phyloP scores from a whole-genome alignment of 768 basidiomycete species.

The Lentinula lateritia region DNA sequence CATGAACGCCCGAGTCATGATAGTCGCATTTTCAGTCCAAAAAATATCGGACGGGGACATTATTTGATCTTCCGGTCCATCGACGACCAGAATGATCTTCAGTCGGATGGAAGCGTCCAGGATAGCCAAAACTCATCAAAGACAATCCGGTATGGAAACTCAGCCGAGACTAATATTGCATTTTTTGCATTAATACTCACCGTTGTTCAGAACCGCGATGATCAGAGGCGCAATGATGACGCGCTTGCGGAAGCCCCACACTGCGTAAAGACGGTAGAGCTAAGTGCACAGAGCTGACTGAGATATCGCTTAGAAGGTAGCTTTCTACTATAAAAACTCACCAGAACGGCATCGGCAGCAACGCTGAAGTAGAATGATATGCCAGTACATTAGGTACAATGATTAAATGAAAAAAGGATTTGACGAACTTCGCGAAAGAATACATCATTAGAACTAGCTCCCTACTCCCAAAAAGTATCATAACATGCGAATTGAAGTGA shows the following conservation, averaged over 20 bases:
- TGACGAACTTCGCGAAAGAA: neutral
- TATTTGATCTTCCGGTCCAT: too few relatives aligned
- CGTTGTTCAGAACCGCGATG: neutral
- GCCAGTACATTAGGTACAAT: neutral
- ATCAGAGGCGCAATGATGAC: neutral
- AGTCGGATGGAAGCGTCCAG: neutral
- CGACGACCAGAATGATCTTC: too few relatives aligned
- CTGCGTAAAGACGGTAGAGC: neutral
- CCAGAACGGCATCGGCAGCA: neutral
- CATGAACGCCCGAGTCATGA: neutral
- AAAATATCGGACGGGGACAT: neutral
- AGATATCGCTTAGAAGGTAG: too few relatives aligned
- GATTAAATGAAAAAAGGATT: too few relatives aligned
- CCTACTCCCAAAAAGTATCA: neutral
- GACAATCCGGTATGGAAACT: too few relatives aligned
- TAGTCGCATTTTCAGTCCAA: neutral
- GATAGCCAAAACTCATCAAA: neutral
- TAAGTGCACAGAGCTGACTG: neutral
- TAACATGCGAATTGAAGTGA: too few relatives aligned
- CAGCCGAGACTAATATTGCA: too few relatives aligned
- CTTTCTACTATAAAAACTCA: neutral
- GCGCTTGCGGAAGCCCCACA: neutral
- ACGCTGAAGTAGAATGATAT: neutral
- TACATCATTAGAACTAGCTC: neutral
- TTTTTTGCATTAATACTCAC: neutral